Evolutionary conservation across 1,284 basidiomycete species (phyloP).

Genomic region (Moesziomyces sp.): DNA sequence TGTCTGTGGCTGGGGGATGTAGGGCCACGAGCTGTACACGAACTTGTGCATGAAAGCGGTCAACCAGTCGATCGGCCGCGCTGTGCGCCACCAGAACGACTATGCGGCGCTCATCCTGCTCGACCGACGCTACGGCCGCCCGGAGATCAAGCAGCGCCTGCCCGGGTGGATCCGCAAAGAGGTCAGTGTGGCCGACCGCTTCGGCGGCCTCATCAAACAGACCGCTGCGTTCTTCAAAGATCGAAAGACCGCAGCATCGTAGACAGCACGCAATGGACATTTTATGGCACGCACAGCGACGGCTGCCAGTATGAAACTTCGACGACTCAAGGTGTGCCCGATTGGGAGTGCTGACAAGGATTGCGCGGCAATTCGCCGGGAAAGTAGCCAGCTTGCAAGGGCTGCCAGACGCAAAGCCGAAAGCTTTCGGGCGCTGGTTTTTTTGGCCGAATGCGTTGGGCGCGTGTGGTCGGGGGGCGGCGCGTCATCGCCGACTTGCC

Average conservation of each 20-base stretch:
- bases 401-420: background rate
- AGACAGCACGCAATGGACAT: background rate
- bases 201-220: constrained; percentile 79
- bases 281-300: background rate
- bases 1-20: background rate
- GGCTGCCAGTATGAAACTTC: background rate
- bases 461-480: background rate
- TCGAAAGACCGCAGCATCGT: constrained; percentile 7
- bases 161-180: constrained; percentile 76
- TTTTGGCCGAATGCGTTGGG: background rate
- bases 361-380: background rate
- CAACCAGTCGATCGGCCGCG: constrained; percentile 92
- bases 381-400: background rate
- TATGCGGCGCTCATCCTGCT: constrained; percentile 64
- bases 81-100: constrained; percentile 64
- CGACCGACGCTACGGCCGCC: constrained; percentile 56
- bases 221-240: constrained; percentile 68
- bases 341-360: background rate
- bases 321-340: background rate
- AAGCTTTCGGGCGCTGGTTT: constrained; percentile 1
- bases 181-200: constrained; percentile 75
- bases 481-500: background rate
- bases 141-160: constrained; percentile 54
- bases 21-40: constrained; percentile 61
- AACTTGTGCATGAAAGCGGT: constrained; percentile 87